A percentile compares a stretch with the other conserved stretches of the same genome.
Evolutionary conservation across 2,329 filamentous ascomycete genomes (phyloP).

Genomic region (Hypoxylon sp.): DNA sequence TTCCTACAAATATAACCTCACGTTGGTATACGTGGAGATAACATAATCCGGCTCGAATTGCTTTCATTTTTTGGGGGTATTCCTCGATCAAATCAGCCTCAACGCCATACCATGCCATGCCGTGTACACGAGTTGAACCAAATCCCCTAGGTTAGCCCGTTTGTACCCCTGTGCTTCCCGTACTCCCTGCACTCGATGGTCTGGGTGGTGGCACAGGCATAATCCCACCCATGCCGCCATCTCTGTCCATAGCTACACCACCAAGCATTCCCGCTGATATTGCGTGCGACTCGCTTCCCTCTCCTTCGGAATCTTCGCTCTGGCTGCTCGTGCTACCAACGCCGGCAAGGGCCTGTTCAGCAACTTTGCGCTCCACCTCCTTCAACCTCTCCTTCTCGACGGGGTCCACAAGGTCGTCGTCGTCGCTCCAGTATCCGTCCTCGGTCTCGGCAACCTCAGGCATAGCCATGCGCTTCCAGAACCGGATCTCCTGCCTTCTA

Average conservation of each 20-base stretch:
- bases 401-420: constrained; percentile 74
- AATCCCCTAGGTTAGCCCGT: constrained; percentile 39
- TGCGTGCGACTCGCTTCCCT: constrained; percentile 48
- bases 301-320: constrained; percentile 55
- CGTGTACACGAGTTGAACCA: neutral
- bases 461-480: constrained; percentile 78
- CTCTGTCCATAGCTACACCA: constrained; percentile 62
- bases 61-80: constrained; percentile 33
- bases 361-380: constrained; percentile 64
- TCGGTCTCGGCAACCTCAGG: constrained; percentile 72
- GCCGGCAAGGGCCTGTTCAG: constrained; percentile 57
- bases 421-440: constrained; percentile 72
- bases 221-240: constrained; percentile 45
- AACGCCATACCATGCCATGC: constrained; percentile 32
- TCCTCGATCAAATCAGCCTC: constrained; percentile 30
- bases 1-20: neutral
- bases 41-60: neutral
- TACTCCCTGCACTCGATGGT: constrained; percentile 56
- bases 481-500: constrained; percentile 71
- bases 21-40: neutral
- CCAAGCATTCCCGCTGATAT: constrained; percentile 54
- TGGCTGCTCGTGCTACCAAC: constrained; percentile 54
- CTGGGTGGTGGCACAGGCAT: constrained; percentile 58
- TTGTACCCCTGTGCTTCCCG: constrained; percentile 58
- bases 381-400: constrained; percentile 71